phyloP scores from a whole-genome alignment of 768 basidiomycete genomes.

The Gyrodon lividus region DNA sequence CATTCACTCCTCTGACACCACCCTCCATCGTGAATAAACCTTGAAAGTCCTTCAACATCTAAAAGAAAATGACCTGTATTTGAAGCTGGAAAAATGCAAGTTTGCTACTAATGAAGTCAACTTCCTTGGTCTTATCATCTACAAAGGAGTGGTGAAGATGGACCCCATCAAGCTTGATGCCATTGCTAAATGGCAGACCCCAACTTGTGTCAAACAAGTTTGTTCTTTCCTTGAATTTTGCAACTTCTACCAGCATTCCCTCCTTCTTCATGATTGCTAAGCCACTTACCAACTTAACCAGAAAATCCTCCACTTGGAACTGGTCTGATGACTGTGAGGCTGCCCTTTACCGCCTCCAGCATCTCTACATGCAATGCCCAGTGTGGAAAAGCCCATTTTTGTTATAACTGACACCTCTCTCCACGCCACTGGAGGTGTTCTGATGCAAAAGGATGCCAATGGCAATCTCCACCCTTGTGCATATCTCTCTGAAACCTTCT shows the following conservation, averaged over 20 bases:
- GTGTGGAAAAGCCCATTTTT: slow-evolving; percentile 8
- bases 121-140: not conserved
- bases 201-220: slow-evolving; percentile 27
- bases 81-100: slow-evolving; percentile 32
- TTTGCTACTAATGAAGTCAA: not conserved
- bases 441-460: not conserved
- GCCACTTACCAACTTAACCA: slow-evolving; percentile 10
- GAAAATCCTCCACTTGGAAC: not conserved
- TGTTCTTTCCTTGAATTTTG: slow-evolving; percentile 9
- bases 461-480: not conserved
- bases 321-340: not conserved
- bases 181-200: slow-evolving; percentile 30
- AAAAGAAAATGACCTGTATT: slow-evolving; percentile 31
- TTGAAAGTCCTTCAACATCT: slow-evolving; percentile 28
- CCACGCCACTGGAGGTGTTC: not conserved
- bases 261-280: slow-evolving; percentile 32
- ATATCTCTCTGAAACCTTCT: not conserved
- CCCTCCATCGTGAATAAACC: slow-evolving; percentile 12
- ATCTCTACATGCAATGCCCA: not conserved
- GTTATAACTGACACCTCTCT: not conserved
- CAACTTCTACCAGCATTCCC: not conserved
- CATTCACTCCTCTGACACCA: slow-evolving; percentile 8
- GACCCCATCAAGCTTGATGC: slow-evolving; percentile 36
- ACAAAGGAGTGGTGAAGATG: slow-evolving; percentile 23
- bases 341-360: not conserved